Conservation (phyloP, 176 grass and related monocot species). For the bread wheat (Triticum aestivum) region IWGSC_CS_RefSeq_v2.1 NC_057812.1:23806622-23807121, state of each 20-base stretch:
- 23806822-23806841: neutral
- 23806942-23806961: neutral
- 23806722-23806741: conserved; percentile 47
- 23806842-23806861: conserved; percentile 17
- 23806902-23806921: neutral
- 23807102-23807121: no score
- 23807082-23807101: no score
- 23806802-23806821: neutral
- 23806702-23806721: conserved; percentile 59
- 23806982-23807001: neutral
- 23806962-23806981: neutral
- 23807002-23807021: neutral
- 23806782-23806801: neutral
- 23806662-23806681: neutral
- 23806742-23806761: conserved; percentile 7
- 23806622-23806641: conserved; percentile 54
- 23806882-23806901: neutral
- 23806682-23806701: conserved; percentile 8
- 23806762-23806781: conserved; percentile 1
- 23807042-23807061: neutral
- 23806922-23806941: neutral
- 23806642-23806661: neutral
- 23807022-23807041: neutral
- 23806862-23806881: conserved; percentile 14
- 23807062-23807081: neutral